A percentile compares a stretch with the other conserved stretches of the same genome.
These are phyloP conservation scores for Cucurbitaria berberidis DNA, from an alignment of 2,329 filamentous ascomycete genomes.

Conservation along the genomic window DNA sequence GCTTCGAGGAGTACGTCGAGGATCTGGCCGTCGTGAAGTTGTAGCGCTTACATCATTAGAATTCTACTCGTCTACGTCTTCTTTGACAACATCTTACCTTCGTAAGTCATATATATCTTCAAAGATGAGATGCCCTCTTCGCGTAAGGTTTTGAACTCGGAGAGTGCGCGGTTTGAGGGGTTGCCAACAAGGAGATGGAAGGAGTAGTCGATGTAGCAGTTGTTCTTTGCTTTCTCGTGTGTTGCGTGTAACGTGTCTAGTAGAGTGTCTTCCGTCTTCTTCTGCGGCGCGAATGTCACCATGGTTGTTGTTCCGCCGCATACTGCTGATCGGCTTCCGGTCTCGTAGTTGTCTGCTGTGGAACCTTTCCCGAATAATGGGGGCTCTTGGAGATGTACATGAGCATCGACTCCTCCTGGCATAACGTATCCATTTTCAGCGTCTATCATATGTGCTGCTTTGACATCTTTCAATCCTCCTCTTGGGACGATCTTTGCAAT, in stretches of 20 bases:
- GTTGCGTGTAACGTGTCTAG: constrained; percentile 53
- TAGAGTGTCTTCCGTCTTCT: constrained; percentile 53
- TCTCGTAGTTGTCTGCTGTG: constrained; percentile 50
- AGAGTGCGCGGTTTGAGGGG: constrained; percentile 41
- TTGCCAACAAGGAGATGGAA: constrained; percentile 50
- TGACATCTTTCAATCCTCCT: constrained; percentile 38
- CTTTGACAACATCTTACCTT: constrained; percentile 2
- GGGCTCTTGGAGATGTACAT: constrained; percentile 56
- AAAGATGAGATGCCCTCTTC: constrained; percentile 47
- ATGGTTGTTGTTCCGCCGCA: constrained; percentile 59
- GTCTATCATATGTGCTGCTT: constrained; percentile 47
- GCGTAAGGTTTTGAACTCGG: constrained; percentile 46
- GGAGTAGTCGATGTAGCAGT: constrained; percentile 58
- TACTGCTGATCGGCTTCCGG: constrained; percentile 54
- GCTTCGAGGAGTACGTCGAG: constrained; percentile 49
- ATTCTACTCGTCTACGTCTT: neutral
- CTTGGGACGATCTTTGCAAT: constrained; percentile 45
- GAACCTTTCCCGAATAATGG: constrained; percentile 53
- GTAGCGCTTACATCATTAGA: constrained; percentile 29
- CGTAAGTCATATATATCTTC: constrained; percentile 55
- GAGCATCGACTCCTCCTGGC: constrained; percentile 54
- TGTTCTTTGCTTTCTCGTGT: constrained; percentile 51
- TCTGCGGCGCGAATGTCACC: constrained; percentile 57
- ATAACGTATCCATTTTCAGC: constrained; percentile 56
- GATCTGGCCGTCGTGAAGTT: constrained; percentile 49